Evolutionary conservation across 1,284 basidiomycete genomes (phyloP).

Genomic region (Rhodotorula glutinis): DNA sequence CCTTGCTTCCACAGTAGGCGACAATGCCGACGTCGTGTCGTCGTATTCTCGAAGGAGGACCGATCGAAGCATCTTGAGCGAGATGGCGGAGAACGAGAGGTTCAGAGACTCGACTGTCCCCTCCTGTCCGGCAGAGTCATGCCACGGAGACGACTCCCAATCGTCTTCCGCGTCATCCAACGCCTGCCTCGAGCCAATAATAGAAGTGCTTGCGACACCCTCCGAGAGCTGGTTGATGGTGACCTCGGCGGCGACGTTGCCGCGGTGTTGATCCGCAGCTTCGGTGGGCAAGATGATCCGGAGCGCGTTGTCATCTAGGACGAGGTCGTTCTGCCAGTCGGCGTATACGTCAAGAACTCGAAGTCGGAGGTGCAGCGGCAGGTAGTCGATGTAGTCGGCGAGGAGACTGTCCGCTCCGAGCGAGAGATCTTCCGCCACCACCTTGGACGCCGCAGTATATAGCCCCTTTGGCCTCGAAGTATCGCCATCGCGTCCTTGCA

Average conservation of each 20-base stretch:
- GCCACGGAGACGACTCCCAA: not conserved
- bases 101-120: conserved; percentile 9
- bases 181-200: no score
- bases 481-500: not conserved
- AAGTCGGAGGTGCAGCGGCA: conserved; percentile 19
- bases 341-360: conserved; percentile 22
- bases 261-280: not conserved
- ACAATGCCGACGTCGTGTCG: no score
- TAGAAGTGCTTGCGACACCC: not conserved
- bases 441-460: conserved; percentile 1
- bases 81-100: conserved; percentile 23
- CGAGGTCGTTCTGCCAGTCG: conserved; percentile 11
- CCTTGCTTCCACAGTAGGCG: no score
- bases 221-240: not conserved
- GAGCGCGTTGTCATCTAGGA: not conserved
- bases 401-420: conserved; percentile 6
- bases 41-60: conserved; percentile 11
- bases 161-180: not conserved
- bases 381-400: conserved; percentile 15
- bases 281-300: not conserved
- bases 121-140: not conserved
- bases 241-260: not conserved
- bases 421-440: conserved; percentile 14
- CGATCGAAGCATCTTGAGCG: conserved; percentile 3
- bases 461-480: not conserved